Conservation (phyloP, 345 rosid genomes). For the Eucalyptus pauciflora region DNA sequence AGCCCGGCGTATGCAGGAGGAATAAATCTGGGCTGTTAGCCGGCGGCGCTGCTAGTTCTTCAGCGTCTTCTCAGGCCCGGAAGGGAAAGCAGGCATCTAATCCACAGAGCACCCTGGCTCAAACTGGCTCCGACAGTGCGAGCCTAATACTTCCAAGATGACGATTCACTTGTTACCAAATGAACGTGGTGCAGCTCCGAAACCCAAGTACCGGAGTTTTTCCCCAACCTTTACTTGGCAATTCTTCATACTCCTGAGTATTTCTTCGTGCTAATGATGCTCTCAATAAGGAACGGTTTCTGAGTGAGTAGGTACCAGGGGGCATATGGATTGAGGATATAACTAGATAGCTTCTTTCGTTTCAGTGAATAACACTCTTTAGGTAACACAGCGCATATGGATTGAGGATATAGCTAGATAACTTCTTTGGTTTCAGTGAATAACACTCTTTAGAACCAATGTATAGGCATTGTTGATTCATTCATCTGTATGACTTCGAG, state of each 20-base stretch:
- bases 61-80: slow-evolving; percentile 33
- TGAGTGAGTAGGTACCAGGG: neutral
- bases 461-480: neutral
- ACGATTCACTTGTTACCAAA: neutral
- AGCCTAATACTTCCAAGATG: slow-evolving; percentile 64
- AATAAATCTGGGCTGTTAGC: slow-evolving; percentile 3
- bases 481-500: neutral
- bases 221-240: neutral
- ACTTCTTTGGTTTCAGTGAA: neutral
- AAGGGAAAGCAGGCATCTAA: slow-evolving; percentile 29
- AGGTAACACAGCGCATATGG: neutral
- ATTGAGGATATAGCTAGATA: neutral
- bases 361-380: neutral
- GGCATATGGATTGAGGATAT: neutral
- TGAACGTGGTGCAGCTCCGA: neutral
- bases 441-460: neutral
- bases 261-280: neutral
- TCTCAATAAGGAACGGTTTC: neutral
- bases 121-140: slow-evolving; percentile 6
- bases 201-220: neutral
- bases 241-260: neutral
- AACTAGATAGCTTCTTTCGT: neutral
- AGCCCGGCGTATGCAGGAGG: slow-evolving; percentile 54
- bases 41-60: slow-evolving; percentile 16
- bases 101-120: slow-evolving; percentile 8